These are phyloP conservation scores for Leishmania major DNA, from an alignment of 208 protist species.

Conservation along the genomic window DNA sequence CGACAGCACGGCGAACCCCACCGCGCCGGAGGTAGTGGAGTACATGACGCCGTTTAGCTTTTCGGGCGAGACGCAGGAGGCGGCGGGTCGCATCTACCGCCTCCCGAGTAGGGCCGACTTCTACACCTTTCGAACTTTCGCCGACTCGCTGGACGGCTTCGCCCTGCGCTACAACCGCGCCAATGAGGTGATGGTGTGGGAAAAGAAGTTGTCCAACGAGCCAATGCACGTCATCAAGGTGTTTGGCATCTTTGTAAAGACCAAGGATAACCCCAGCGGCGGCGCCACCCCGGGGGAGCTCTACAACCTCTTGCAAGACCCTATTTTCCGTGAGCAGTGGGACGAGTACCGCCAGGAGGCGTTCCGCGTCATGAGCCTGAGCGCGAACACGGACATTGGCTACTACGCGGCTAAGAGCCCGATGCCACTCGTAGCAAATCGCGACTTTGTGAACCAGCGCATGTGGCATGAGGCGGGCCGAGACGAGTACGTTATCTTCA, in stretches of 20 bases:
- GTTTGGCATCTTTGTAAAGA: conserved; percentile 68
- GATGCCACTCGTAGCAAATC: conserved; percentile 64
- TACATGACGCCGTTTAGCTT: conserved; percentile 74
- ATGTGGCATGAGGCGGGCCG: conserved; percentile 74
- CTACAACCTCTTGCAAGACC: conserved; percentile 88
- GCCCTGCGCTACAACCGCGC: conserved; percentile 46
- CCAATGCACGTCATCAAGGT: conserved; percentile 84
- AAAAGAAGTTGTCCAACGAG: conserved; percentile 67
- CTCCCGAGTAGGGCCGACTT: conserved; percentile 64
- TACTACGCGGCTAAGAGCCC: conserved; percentile 91
- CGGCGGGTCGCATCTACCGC: conserved; percentile 54
- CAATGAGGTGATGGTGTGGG: conserved; percentile 72
- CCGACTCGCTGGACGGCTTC: conserved; percentile 82
- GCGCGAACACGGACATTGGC: conserved; percentile 84
- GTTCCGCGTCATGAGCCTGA: conserved; percentile 69
- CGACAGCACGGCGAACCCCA: neutral
- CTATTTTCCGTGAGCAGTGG: conserved; percentile 80
- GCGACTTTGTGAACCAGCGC: conserved; percentile 93
- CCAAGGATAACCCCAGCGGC: conserved; percentile 28
- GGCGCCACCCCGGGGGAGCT: conserved; percentile 44
- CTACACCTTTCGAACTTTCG: conserved; percentile 69
- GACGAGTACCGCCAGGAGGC: conserved; percentile 75
- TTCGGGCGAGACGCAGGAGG: conserved; percentile 39
- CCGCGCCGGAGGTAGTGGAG: conserved; percentile 28
- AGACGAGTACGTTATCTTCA: conserved; percentile 89